phyloP scores from a whole-genome alignment of 2,329 filamentous ascomycete genomes.

The Calonectria honghensis region DNA sequence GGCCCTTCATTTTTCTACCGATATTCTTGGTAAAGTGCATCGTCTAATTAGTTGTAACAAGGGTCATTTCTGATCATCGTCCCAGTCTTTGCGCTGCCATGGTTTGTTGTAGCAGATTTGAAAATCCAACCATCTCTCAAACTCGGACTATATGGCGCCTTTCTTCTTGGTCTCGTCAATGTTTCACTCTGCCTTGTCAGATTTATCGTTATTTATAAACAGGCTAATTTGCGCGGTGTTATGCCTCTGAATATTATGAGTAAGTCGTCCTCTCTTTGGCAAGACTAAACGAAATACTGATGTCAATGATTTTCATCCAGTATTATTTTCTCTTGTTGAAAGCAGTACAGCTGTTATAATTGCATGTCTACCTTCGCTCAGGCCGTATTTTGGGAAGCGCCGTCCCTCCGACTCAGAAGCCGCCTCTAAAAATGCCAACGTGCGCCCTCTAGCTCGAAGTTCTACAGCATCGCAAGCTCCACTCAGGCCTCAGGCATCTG shows the following conservation, averaged over 20 bases:
- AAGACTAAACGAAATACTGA: neutral
- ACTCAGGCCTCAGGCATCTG: neutral
- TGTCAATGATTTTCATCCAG: neutral
- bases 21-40: neutral
- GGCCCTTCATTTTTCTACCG: constrained; percentile 8
- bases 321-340: constrained; percentile 1
- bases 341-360: constrained; percentile 10
- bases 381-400: neutral
- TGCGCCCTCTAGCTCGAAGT: neutral
- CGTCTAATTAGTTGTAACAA: neutral
- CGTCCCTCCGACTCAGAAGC: constrained; percentile 3
- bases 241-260: constrained; percentile 18
- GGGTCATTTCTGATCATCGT: neutral
- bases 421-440: neutral
- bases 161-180: constrained; percentile 9
- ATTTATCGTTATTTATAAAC: constrained; percentile 14
- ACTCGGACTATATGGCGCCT: neutral
- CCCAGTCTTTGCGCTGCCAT: neutral
- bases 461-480: constrained; percentile 16
- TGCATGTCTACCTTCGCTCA: neutral
- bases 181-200: constrained; percentile 15
- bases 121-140: constrained; percentile 1
- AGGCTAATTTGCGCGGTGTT: neutral
- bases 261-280: neutral
- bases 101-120: constrained; percentile 14